Evolutionary conservation across 805 yeast species (phyloP).

Genomic region (Candida schatavii): DNA sequence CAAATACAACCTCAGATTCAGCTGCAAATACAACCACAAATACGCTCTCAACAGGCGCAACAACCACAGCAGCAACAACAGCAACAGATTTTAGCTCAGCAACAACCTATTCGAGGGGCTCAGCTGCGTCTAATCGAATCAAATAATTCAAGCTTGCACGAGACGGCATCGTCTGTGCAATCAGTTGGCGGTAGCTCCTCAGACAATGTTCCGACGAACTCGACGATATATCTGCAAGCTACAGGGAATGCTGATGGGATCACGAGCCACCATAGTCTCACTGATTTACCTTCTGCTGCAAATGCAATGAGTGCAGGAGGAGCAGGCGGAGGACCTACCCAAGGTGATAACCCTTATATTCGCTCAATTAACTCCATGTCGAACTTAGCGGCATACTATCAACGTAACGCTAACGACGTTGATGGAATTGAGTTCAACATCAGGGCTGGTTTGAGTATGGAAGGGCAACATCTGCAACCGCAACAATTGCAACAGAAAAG

Average conservation of each 20-base stretch:
- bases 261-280: slow-evolving; percentile 22
- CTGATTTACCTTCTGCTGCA: slow-evolving; percentile 22
- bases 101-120: slow-evolving; percentile 3
- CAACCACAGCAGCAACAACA: slow-evolving; percentile 6
- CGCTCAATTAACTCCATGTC: slow-evolving; percentile 28
- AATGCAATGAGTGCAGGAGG: neutral
- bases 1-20: slow-evolving; percentile 6
- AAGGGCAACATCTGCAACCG: slow-evolving; percentile 24
- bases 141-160: neutral
- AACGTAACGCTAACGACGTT: slow-evolving; percentile 7
- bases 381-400: slow-evolving; percentile 19
- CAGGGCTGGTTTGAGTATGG: slow-evolving; percentile 31
- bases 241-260: slow-evolving; percentile 4
- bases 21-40: slow-evolving; percentile 3
- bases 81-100: slow-evolving; percentile 6
- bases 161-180: neutral
- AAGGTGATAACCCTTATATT: neutral
- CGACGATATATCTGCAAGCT: slow-evolving; percentile 9
- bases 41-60: slow-evolving; percentile 4
- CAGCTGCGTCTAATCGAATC: slow-evolving; percentile 3
- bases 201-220: slow-evolving; percentile 5
- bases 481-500: slow-evolving; percentile 6
- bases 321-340: neutral
- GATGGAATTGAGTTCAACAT: slow-evolving; percentile 9
- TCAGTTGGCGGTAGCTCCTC: slow-evolving; percentile 5